Conservation (phyloP, 495 filamentous ascomycete species). For the Penicillium fimorum region DNA sequence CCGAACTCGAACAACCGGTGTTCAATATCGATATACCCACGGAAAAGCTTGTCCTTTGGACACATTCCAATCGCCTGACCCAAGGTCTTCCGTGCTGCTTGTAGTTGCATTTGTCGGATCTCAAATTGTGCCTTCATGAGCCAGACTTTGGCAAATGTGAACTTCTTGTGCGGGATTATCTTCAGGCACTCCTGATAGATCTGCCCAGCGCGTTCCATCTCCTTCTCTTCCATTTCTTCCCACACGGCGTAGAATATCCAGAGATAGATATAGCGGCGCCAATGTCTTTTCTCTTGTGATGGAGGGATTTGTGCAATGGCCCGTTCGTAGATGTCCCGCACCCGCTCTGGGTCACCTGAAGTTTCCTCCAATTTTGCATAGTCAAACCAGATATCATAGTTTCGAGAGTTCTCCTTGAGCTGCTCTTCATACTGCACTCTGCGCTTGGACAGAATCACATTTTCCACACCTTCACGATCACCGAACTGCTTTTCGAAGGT, state of each 20-base stretch:
- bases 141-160: constrained; percentile 98
- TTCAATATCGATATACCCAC: constrained; percentile 89
- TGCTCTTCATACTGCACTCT: constrained; percentile 93
- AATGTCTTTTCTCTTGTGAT: constrained; percentile 94
- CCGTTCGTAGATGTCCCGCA: constrained; percentile 91
- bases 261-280: constrained; percentile 94
- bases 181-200: constrained; percentile 87
- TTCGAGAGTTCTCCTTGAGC: constrained; percentile 85
- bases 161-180: constrained; percentile 91
- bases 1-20: constrained; percentile 88
- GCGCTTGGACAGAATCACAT: constrained; percentile 91
- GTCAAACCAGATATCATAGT: constrained; percentile 97
- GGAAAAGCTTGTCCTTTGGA: constrained; percentile 93
- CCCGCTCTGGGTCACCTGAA: constrained; percentile 71
- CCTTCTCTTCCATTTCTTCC: constrained; percentile 83
- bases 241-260: constrained; percentile 97
- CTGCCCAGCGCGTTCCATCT: constrained; percentile 76
- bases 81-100: constrained; percentile 78
- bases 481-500: constrained; percentile 98
- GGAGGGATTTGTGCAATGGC: constrained; percentile 96
- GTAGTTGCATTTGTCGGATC: constrained; percentile 78
- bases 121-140: constrained; percentile 91
- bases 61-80: constrained; percentile 90
- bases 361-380: constrained; percentile 88
- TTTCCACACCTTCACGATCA: constrained; percentile 89